Conservation (phyloP, 2,329 filamentous ascomycete species). For the Cytospora schulzeri region DNA sequence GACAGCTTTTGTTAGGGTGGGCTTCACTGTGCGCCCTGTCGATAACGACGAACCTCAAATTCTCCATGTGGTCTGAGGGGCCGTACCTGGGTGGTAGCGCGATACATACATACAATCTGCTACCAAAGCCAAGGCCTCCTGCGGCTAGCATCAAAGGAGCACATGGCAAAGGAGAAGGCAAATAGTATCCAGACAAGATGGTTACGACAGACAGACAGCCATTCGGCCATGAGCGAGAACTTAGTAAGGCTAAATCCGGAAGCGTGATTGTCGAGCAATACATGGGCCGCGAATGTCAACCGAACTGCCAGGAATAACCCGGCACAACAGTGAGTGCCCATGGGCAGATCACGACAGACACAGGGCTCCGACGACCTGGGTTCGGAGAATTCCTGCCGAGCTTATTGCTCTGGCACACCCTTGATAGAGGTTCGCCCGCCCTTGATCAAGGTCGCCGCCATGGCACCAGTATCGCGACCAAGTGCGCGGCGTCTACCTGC, state of each 20-base stretch:
- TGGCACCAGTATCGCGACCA: neutral
- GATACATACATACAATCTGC: neutral
- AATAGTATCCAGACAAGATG: neutral
- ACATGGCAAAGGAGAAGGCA: neutral
- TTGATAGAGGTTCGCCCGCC: neutral
- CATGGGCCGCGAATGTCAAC: neutral
- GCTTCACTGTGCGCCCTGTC: neutral
- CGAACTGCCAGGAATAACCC: neutral
- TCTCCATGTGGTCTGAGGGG: neutral
- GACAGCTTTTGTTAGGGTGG: neutral
- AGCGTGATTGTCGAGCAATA: neutral
- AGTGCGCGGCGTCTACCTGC: neutral
- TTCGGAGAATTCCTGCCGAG: neutral
- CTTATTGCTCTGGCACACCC: neutral
- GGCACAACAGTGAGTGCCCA: neutral
- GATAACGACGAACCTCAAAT: neutral
- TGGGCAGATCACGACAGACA: neutral
- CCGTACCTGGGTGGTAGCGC: neutral
- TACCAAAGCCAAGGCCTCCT: neutral
- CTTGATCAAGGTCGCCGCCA: neutral
- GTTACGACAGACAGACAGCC: neutral
- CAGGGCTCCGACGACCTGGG: neutral
- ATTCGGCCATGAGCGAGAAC: neutral
- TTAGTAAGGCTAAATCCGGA: neutral
- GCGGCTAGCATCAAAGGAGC: neutral